phyloP scores from a whole-genome alignment of 2,329 filamentous ascomycete genomes.

The Venturia asperata region DNA sequence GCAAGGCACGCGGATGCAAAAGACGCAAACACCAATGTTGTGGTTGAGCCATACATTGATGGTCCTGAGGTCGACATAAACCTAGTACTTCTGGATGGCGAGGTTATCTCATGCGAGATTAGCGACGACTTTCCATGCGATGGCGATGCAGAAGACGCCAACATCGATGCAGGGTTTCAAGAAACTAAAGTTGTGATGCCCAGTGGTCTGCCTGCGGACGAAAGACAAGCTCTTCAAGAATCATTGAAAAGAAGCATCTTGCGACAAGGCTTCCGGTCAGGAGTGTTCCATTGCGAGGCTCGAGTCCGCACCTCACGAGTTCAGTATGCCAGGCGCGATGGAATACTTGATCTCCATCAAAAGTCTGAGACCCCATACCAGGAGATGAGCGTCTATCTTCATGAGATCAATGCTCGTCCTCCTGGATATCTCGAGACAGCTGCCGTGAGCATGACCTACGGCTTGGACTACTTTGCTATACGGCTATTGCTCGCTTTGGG shows the following conservation, averaged over 20 bases:
- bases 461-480: constrained; percentile 25
- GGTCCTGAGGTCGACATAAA: constrained; percentile 41
- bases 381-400: constrained; percentile 21
- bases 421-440: constrained; percentile 22
- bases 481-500: constrained; percentile 21
- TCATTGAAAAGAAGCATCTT: constrained; percentile 24
- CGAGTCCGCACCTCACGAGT: constrained; percentile 25
- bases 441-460: constrained; percentile 22
- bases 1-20: constrained; percentile 13
- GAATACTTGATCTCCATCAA: constrained; percentile 22
- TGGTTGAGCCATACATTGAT: constrained; percentile 35
- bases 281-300: constrained; percentile 29
- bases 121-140: constrained; percentile 34
- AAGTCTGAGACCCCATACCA: not conserved
- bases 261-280: constrained; percentile 24
- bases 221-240: constrained; percentile 22
- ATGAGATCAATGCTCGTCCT: constrained; percentile 28
- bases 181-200: constrained; percentile 24
- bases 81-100: constrained; percentile 34
- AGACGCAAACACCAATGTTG: constrained; percentile 9
- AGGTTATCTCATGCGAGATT: constrained; percentile 37
- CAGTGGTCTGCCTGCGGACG: constrained; percentile 23
- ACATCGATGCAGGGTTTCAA: constrained; percentile 20
- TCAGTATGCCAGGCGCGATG: constrained; percentile 17
- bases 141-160: constrained; percentile 24